Evolutionary conservation across 352 stramenopile genomes (phyloP).

Genomic region (Phytophthora brassicae): DNA sequence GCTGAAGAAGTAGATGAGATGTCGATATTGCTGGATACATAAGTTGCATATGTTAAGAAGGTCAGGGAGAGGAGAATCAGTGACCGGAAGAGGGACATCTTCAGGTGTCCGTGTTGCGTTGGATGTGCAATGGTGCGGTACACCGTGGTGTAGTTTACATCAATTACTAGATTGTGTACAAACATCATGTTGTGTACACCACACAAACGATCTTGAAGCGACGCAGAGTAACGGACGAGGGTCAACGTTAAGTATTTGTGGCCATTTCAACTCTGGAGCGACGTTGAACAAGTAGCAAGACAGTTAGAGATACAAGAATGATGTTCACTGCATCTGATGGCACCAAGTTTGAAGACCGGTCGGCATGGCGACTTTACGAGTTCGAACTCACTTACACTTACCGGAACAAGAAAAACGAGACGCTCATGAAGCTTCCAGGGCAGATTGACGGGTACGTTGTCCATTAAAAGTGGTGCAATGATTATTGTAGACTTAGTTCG

Average conservation of each 20-base stretch:
- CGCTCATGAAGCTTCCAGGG: conserved; percentile 75
- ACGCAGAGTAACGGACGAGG: conserved; percentile 22
- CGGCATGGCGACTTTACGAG: conserved; percentile 86
- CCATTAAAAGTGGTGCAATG: too few species aligned
- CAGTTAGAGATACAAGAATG: conserved; percentile 3
- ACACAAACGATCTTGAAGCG: conserved; percentile 28
- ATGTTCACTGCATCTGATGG: conserved; percentile 87
- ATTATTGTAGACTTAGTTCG: too few species aligned
- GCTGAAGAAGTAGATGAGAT: neutral
- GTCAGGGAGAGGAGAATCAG: conserved; percentile 24
- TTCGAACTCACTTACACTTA: conserved; percentile 93
- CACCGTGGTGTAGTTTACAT: too few species aligned
- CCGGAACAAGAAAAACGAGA: conserved; percentile 80
- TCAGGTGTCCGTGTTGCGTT: conserved; percentile 2
- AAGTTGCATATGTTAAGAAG: conserved; percentile 10
- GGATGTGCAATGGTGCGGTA: neutral
- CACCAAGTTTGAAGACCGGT: conserved; percentile 82
- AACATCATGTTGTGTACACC: neutral
- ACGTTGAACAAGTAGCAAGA: neutral
- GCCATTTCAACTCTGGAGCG: conserved; percentile 7
- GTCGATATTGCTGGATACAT: conserved; percentile 20
- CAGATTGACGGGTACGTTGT: conserved; percentile 65
- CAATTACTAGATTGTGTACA: neutral
- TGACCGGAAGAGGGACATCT: conserved; percentile 6
- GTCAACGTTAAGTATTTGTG: neutral